Evolutionary conservation across 1,139 yeast genomes (phyloP), one percentile per base, ranked within the genome.

Genomic region (Kurtzmaniella quercitrusa): DNA sequence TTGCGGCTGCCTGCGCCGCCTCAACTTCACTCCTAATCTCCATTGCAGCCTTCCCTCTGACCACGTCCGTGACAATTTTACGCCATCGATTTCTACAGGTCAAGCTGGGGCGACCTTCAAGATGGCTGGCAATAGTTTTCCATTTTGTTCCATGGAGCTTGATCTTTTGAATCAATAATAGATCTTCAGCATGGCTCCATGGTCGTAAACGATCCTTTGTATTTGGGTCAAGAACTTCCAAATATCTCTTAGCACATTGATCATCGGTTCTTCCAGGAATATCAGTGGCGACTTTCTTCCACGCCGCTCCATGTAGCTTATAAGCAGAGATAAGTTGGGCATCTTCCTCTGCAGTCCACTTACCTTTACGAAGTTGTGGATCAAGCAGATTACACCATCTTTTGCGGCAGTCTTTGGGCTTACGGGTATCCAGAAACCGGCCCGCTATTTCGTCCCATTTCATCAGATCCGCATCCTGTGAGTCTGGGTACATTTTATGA

Each of bases 51-150:
- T 70, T 73, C 3, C 83, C 84, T 50, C 87, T 65, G 1, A 82
- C 88, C 8, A 84, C 85, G 50, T 82, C 82, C 0, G 94, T 82
- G 38, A 86, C 84, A 38, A 91, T 76, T 56, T 87, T 88, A 51
- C 97, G 74, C 96, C 96, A 91, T 46, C 96, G 72, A 61, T 91
- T 91, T 48, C 98, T 71, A 57, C 97, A 89, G 0, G 96, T 88
- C 44, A 91, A 71, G 46, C 95, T 84, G 1, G 97, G 95, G 44
- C 98, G 68, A 39, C 93, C 86, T 36, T 77, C 75, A 71, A 91
- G 79, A 40, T 78, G 82, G 39, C 66, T 59, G 2, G 95, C 80
- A 3, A 91, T 85, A 1, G 85, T 80, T 52, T 95, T 76, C 98
- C 98, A 91, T 59, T 86, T 85, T 0, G 96, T 87, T n/a, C 97